phyloP scores from a whole-genome alignment of 331 rosid species.

The Acacia concinna region DNA sequence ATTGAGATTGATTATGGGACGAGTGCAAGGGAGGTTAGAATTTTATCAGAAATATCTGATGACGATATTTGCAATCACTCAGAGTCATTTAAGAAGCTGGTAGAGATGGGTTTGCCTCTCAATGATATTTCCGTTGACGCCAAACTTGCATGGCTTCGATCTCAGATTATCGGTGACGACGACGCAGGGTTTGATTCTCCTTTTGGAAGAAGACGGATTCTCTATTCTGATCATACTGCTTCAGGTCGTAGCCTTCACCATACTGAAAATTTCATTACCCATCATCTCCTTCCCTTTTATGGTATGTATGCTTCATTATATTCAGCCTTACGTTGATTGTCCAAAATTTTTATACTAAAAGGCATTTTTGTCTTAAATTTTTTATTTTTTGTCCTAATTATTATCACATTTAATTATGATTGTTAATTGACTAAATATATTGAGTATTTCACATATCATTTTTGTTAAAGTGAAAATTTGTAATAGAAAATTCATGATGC shows the following conservation, averaged over 20 bases:
- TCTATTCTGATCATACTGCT: constrained; percentile 92
- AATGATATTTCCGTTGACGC: constrained; percentile 30
- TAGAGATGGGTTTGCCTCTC: constrained; percentile 29
- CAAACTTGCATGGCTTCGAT: constrained; percentile 58
- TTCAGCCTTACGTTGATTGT: too few relatives aligned
- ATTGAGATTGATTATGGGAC: neutral
- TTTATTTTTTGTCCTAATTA: too few relatives aligned
- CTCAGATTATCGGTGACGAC: constrained; percentile 56
- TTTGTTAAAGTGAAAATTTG: too few relatives aligned
- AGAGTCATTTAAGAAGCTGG: constrained; percentile 32
- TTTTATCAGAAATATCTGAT: neutral
- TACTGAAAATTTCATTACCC: constrained; percentile 58
- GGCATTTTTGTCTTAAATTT: too few relatives aligned
- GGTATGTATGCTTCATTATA: too few relatives aligned
- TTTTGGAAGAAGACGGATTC: constrained; percentile 54
- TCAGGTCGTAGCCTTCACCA: constrained; percentile 68
- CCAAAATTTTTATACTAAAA: too few relatives aligned
- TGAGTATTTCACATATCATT: too few relatives aligned
- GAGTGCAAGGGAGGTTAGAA: neutral
- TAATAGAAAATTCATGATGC: too few relatives aligned
- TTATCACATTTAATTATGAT: too few relatives aligned
- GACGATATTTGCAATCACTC: constrained; percentile 34
- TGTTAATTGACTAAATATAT: too few relatives aligned
- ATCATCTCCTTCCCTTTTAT: constrained; percentile 74
- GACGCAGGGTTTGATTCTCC: constrained; percentile 55